Base-by-base conservation (phyloP, 2,329 filamentous ascomycete species). In the Thelonectria rubi region DNA sequence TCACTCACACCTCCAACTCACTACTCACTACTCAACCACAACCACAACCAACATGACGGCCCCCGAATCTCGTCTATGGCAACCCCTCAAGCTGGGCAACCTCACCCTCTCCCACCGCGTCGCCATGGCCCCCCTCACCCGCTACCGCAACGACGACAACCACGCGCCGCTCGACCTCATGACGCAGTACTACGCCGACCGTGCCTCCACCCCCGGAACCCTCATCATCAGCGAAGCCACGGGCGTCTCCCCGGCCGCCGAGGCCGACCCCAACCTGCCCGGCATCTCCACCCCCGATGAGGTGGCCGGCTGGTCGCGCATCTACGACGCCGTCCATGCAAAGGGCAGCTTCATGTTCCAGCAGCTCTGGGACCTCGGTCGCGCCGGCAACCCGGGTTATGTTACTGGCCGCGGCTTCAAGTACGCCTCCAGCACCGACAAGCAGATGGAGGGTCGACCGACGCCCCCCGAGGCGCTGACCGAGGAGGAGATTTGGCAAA, bases 341-440 rank as follows among this genome's bases (percentile, higher is more conserved):
- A 88, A 88, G 67, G 84, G 84, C 5, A 83, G 80, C 17, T 86
- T 80, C 68, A 87, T 91, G 62, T 91, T 82, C 75, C 77, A 83
- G 26, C 89, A 92, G 71, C 78, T 92, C 0, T 91, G 88, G 87
- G 83, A 84, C 1, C 76, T 87, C 0, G 88, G 89, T 8, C 82
- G 89, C 1, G 80, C 81, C 1, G 63, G 62, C 0, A 26, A 64
- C 11, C 64, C 67, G 1, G 58, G 32, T 1, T 68, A 68, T 5
- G 18, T 71, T n/a, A 61, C 60, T 32, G 58, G 60, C 14, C 69
- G 71, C 2, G 73, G 73, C 18, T 67, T 40, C 51, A 73, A 72
- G 51, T 74, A 74, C 21, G 50, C 56, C 1, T 74, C 72, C 5
- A 72, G 70, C 55, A 65, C 65, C 26, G 39, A 62, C 21, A 17